These are phyloP conservation scores for Aspergillus floridensis DNA, from an alignment of 2,329 filamentous ascomycete species.

Conservation along the genomic window DNA sequence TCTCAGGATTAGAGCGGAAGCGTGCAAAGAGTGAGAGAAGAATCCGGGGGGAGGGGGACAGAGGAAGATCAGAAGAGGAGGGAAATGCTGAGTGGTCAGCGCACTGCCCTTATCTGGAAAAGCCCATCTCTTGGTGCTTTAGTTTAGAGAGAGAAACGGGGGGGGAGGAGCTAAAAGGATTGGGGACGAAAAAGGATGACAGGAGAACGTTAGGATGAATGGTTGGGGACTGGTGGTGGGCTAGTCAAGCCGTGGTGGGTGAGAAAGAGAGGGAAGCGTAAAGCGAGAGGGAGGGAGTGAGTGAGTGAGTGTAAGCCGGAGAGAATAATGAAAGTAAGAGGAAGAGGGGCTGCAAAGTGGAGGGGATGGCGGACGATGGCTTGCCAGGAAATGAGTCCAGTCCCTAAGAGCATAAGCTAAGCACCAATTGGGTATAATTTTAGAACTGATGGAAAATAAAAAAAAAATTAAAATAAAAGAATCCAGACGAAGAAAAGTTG, in stretches of 20 bases:
- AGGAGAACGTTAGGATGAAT: neutral
- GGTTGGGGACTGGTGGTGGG: neutral
- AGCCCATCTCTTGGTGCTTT: constrained; percentile 17
- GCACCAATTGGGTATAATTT: neutral
- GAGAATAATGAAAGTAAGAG: neutral
- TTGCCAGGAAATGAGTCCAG: neutral
- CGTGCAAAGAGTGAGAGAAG: constrained; percentile 4
- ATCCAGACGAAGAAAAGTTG: neutral
- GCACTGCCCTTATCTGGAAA: constrained; percentile 29
- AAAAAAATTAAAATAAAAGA: neutral
- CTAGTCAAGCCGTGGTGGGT: neutral
- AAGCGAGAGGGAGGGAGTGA: constrained; percentile 3
- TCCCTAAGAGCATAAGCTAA: neutral
- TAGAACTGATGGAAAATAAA: neutral
- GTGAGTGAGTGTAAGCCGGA: constrained; percentile 2
- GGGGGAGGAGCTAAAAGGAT: constrained; percentile 11
- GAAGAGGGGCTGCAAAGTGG: constrained; percentile 4
- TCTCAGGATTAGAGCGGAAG: neutral
- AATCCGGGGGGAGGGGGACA: constrained; percentile 14
- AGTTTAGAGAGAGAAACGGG: neutral
- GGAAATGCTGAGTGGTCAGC: constrained; percentile 27
- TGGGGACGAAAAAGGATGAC: constrained; percentile 11
- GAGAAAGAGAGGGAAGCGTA: constrained; percentile 2
- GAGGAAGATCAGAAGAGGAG: constrained; percentile 13
- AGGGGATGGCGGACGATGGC: neutral